Evolutionary conservation across 2,329 filamentous ascomycete genomes (phyloP), one percentile per base, ranked within the genome.

Genomic region (Cadophora sp.): DNA sequence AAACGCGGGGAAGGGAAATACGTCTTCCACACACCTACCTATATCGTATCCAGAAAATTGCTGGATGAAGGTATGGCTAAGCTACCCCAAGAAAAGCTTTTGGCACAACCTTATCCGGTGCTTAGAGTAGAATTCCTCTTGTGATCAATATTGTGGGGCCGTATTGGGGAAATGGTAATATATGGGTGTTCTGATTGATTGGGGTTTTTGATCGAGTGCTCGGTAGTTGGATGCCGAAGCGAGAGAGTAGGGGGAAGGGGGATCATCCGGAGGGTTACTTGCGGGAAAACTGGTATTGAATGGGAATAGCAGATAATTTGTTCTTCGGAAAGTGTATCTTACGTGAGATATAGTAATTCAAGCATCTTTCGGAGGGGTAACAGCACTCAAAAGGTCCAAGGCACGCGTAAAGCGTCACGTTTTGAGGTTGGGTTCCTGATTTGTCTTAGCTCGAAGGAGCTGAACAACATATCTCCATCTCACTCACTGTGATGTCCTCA

Each of bases 131-230:
- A 12, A 6, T 29, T 4, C 31, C 51, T 55, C 51, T 55, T 55
- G 51, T 55, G 51, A 55, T 55, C 51, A 55, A 14, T 55, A 19
- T n/a, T 55, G 51, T 27, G 51, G 51, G 51, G 51, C 27, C 27
- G 14, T 29, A 55, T 55, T 31, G 16, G 26, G 51, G 14, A 55
- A n/a, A 8, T 55, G 51, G 27, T 55, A 55, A 19, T 55, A 55
- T 55, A 55, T 29, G 51, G 26, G 26, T 55, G 51, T 55, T 55
- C 31, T 55, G 51, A 55, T 55, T 55, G 51, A 55, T 55, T 31
- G 27, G 5, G 26, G 27, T 9, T 31, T 19, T 55, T 55, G 51
- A 55, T 55, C 19, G 24, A 55, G 26, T 29, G 51, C 51, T 55
- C 51, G 51, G 51, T 55, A 55, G 26, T 55, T 55, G 51, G 27